A percentile compares a stretch with the other conserved stretches of the same genome.
Conservation (phyloP, 2,329 filamentous ascomycete species). For the Aspergillus proliferans region DNA sequence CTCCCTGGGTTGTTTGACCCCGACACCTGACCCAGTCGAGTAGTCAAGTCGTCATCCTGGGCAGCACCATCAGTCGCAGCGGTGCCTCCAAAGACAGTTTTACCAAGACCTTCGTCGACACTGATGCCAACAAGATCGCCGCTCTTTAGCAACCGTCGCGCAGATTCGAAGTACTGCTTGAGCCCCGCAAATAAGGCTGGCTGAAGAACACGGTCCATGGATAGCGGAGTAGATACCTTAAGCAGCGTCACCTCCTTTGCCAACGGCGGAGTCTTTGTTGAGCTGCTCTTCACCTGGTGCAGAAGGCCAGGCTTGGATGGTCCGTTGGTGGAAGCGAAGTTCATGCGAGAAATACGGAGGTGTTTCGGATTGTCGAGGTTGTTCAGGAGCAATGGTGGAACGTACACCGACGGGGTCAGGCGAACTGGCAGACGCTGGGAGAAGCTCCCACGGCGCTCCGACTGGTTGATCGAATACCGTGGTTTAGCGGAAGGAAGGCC, state of each 20-base stretch:
- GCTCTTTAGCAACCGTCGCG: constrained; percentile 72
- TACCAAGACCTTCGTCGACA: constrained; percentile 77
- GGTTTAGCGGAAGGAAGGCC: constrained; percentile 52
- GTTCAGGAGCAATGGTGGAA: constrained; percentile 78
- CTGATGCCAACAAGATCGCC: constrained; percentile 86
- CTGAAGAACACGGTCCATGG: constrained; percentile 78
- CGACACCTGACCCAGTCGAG: constrained; percentile 31
- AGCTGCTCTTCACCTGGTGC: constrained; percentile 42
- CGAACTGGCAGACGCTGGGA: constrained; percentile 42
- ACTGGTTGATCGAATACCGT: constrained; percentile 50
- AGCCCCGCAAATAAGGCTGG: constrained; percentile 78
- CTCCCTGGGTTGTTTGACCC: constrained; percentile 28
- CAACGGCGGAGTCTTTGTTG: constrained; percentile 48
- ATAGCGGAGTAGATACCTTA: constrained; percentile 82
- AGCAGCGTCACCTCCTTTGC: constrained; percentile 78
- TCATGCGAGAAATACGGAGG: constrained; percentile 64
- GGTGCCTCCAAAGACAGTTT: constrained; percentile 67
- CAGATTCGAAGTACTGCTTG: constrained; percentile 81
- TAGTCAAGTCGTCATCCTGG: constrained; percentile 64
- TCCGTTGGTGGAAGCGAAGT: constrained; percentile 30
- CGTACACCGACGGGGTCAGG: constrained; percentile 60
- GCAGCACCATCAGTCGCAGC: constrained; percentile 50
- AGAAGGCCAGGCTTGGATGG: constrained; percentile 53
- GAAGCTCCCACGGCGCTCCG: constrained; percentile 50
- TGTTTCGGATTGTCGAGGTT: constrained; percentile 77